Base-by-base conservation (phyloP, 1,139 yeast genomes). In the Nakaseomyces nivariensis region DNA sequence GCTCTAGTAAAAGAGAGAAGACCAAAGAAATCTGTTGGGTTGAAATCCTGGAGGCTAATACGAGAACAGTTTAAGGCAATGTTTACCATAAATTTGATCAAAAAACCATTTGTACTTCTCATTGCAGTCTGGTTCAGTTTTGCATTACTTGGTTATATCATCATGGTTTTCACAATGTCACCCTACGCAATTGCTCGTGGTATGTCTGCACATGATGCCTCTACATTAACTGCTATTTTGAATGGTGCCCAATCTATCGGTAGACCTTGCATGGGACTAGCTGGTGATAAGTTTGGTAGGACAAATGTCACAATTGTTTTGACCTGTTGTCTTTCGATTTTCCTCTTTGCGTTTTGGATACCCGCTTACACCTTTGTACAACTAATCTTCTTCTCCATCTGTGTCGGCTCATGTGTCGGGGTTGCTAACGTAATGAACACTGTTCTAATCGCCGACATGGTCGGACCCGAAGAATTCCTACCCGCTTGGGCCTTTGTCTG, bases 161-260 rank as follows among this genome's bases (percentile, higher is more conserved):
- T 82, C 56, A 68, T 81, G 61, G 67, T 84, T 25, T 85, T 77
- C 59, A 76, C 89, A 0, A 63, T 82, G 52, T 72, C 87, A 1
- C 70, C 86, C 2, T 83, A 78, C 61, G 83, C 83, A 22, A 71
- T 78, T 1, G 72, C 82, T 27, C 71, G 80, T 34, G 89, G 89
- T 0, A 66, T 83, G 41, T 58, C 78, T 7, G 65, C 73, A 33
- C 61, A 71, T 22, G 81, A 83, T 56, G 87, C 82, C 4, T 74
- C 88, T 4, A 67, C 71, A 24, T 66, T 82, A 31, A 80, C 87
- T 3, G 82, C 88, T 0, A 63, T 81, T 6, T 67, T 83, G 58
- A 81, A 80, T 61, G 80, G 78, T 3, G 82, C 82, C 1, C 89
- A 83, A 63, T 66, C 74, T 3, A 55, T 84, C 11, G 92, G 92